Conservation (phyloP, 768 basidiomycete species). For the Rhizopogon sp. region DNA sequence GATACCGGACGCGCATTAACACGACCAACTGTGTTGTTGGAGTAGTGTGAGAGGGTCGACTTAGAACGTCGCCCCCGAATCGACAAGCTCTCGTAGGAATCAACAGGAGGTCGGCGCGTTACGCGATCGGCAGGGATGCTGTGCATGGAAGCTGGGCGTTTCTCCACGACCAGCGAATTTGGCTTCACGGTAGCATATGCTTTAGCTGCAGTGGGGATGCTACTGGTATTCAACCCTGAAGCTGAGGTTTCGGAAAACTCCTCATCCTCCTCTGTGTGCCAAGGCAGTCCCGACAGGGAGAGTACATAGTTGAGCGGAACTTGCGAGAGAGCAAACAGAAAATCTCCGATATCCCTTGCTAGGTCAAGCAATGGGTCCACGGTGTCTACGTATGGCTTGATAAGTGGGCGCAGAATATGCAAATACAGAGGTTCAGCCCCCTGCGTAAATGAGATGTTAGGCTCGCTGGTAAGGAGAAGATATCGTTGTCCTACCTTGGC, state of each 20-base stretch:
- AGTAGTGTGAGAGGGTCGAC: constrained; percentile 18
- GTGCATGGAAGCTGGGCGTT: constrained; percentile 10
- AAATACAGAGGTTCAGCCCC: constrained; percentile 84
- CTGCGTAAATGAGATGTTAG: constrained; percentile 33
- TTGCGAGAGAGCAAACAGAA: constrained; percentile 39
- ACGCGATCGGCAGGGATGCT: constrained; percentile 14
- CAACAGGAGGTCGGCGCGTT: background rate
- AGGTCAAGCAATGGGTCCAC: constrained; percentile 64
- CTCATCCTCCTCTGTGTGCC: constrained; percentile 12
- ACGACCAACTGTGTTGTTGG: constrained; percentile 12
- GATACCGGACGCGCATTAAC: constrained; percentile 21
- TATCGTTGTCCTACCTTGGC: constrained; percentile 49
- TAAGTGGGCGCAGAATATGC: constrained; percentile 71
- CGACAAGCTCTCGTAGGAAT: constrained; percentile 1
- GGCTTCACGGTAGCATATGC: constrained; percentile 1
- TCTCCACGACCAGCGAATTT: constrained; percentile 6
- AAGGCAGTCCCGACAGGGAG: constrained; percentile 22
- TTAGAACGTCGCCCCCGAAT: constrained; percentile 8
- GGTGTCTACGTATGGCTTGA: constrained; percentile 68
- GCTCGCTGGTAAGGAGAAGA: background rate
- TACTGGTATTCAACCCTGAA: constrained; percentile 1
- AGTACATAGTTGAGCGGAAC: constrained; percentile 35
- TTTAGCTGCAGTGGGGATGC: constrained; percentile 11
- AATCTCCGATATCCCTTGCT: constrained; percentile 58
- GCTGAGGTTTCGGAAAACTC: constrained; percentile 4